Percentiles rank a stretch among this genome's conserved stretches.
These are phyloP conservation scores for Wickerhamiella lipophila DNA, from an alignment of 805 yeast genomes.

Conservation along the genomic window DNA sequence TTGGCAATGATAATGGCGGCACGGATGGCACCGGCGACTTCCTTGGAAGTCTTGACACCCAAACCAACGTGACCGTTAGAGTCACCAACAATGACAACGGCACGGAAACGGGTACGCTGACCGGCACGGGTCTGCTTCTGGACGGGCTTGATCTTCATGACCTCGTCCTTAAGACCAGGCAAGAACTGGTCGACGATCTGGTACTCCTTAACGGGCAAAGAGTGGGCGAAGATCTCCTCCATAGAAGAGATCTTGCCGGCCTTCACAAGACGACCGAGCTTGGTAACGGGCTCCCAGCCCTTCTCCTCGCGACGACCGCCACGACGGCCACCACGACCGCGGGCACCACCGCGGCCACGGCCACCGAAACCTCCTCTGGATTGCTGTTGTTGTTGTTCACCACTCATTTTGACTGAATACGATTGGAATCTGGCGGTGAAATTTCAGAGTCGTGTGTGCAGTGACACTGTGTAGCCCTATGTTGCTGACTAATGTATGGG, in stretches of 20 bases:
- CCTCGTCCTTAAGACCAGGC: conserved; percentile 95
- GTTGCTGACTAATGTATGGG: background rate
- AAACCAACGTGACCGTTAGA: conserved; percentile 99
- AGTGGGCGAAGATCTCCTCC: conserved; percentile 98
- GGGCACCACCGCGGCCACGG: conserved; percentile 28
- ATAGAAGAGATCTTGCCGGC: conserved; percentile 94
- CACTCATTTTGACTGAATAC: conserved; percentile 5
- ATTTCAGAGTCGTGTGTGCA: conserved; percentile 3
- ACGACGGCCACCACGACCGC: conserved; percentile 43
- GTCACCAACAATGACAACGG: conserved; percentile 99
- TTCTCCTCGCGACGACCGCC: conserved; percentile 89
- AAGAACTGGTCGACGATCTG: conserved; percentile 95
- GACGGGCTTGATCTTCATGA: conserved; percentile 99
- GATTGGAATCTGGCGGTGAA: background rate
- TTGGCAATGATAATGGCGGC: conserved; percentile 99
- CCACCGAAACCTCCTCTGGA: conserved; percentile 15
- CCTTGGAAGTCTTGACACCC: conserved; percentile 99
- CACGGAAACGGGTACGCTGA: conserved; percentile 99
- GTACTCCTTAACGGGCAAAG: conserved; percentile 98
- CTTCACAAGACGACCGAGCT: conserved; percentile 98
- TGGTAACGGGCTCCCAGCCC: conserved; percentile 99
- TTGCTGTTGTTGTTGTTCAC: conserved; percentile 8
- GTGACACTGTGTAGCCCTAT: conserved; percentile 4
- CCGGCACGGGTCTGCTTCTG: conserved; percentile 99
- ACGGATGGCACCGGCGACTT: conserved; percentile 99